Percentiles rank a stretch among this genome's conserved stretches.
Conservation (phyloP, 1,284 basidiomycete genomes). For the Malassezia psittaci region DNA sequence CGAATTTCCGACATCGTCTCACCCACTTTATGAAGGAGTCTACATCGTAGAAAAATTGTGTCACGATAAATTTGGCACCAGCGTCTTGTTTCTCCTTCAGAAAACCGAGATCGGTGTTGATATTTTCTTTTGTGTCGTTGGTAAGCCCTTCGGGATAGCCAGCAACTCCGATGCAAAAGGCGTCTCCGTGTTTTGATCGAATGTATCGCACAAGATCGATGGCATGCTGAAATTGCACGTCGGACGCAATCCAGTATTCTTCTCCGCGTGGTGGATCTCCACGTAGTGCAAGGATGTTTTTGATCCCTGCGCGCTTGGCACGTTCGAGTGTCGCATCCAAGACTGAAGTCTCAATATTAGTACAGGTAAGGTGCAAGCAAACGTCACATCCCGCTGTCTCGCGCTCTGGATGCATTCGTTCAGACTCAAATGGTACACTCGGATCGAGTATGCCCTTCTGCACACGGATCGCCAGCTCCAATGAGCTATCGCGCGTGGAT, state of each 20-base stretch:
- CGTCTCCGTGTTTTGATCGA: conserved; percentile 67
- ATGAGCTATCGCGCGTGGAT: conserved; percentile 71
- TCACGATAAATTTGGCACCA: conserved; percentile 89
- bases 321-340: conserved; percentile 71
- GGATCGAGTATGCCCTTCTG: conserved; percentile 35
- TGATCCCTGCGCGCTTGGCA: conserved; percentile 70
- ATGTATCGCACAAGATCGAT: conserved; percentile 86
- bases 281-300: conserved; percentile 81
- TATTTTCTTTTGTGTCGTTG: conserved; percentile 53
- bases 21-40: conserved; percentile 50
- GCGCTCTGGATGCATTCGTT: neutral
- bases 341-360: conserved; percentile 66
- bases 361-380: conserved; percentile 94
- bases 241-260: conserved; percentile 80
- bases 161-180: conserved; percentile 86
- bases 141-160: conserved; percentile 74
- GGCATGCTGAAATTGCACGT: conserved; percentile 74
- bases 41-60: conserved; percentile 93
- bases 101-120: conserved; percentile 62
- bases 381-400: conserved; percentile 60
- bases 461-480: conserved; percentile 58
- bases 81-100: conserved; percentile 85
- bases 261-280: conserved; percentile 78
- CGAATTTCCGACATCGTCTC: conserved; percentile 50
- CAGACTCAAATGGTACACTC: conserved; percentile 9